Conservation (phyloP, 345 rosid genomes). For the Raphanus sativus region DNA sequence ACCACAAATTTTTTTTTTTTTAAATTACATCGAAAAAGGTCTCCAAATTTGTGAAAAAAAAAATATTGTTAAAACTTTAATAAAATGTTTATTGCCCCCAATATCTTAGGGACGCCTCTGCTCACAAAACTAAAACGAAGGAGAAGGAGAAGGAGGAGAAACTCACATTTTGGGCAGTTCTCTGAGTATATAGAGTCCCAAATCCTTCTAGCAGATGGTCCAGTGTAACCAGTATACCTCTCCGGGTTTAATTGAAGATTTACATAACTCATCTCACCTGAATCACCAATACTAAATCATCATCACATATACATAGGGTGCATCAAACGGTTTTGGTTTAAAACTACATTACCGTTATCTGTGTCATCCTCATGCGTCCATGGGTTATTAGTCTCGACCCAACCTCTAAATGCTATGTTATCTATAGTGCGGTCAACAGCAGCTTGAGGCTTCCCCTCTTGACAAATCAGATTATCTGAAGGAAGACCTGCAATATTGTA, state of each 20-base stretch:
- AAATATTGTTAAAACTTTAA: no score
- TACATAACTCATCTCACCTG: constrained; percentile 90
- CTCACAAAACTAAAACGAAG: background rate
- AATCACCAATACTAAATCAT: constrained; percentile 21
- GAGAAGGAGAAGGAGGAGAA: background rate
- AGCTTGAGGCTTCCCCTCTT: constrained; percentile 92
- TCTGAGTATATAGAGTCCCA: constrained; percentile 93
- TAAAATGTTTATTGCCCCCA: no score
- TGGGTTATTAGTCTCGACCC: constrained; percentile 88
- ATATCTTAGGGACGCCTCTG: no score
- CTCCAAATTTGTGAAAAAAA: no score
- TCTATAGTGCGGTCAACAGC: constrained; percentile 90
- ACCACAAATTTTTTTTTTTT: no score
- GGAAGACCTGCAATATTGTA: constrained; percentile 49
- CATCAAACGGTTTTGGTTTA: background rate
- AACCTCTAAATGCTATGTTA: constrained; percentile 73
- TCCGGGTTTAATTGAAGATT: constrained; percentile 90
- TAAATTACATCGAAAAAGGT: no score
- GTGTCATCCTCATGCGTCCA: constrained; percentile 99
- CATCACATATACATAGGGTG: background rate
- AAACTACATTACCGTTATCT: constrained; percentile 57
- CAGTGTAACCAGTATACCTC: constrained; percentile 78
- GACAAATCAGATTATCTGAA: constrained; percentile 68
- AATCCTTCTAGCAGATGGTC: constrained; percentile 92
- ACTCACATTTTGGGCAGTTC: constrained; percentile 86